Base-by-base conservation (phyloP, 345 rosid species). In the Eucalyptus erythrocorys region DNA sequence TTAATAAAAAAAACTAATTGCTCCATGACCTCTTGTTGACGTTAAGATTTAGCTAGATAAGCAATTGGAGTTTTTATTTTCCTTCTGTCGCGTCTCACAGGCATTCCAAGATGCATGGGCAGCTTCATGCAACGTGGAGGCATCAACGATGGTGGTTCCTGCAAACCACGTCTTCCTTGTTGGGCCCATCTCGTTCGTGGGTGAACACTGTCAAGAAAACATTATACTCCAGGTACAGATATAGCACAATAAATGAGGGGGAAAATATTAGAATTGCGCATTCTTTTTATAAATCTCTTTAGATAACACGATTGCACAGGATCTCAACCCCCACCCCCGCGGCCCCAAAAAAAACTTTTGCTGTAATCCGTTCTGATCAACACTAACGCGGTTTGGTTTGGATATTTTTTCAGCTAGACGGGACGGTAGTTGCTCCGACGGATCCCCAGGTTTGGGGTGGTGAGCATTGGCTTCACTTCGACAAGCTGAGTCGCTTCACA, bases 391-490 rank as follows among this genome's bases (percentile, higher is more conserved):
- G 81, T 71, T 68, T 34, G 80, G 42, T 84, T 50, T 86, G 30
- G 37, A 80, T 43, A 40, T 76, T n/a, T 19, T 64, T 85, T 43
- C 90, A 93, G 94, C 85, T 93, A 82, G 94, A 93, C 64, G 94
- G 93, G 14, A 90, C 88, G 14, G 87, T 93, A 76, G 53, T 91
- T 85, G 87, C 94, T 61, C 94, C 94, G 13, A 87, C 89, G 84
- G 91, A 92, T 43, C 92, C 91, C 51, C 51, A 85, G 87, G 86
- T 55, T 37, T 91, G 93, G 93, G 93, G 91, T 30, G 22, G 5
- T 22, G 89, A 88, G 68, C 89, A 90, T 37, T 93, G 94, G 94
- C 89, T 91, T 2, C 91, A 89, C 48, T 93, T 93, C 68, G 79
- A 87, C 68, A 87, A 80, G 32, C 82, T 90, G 43, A 90, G 48